Percentiles rank a stretch among this genome's conserved stretches.
These are phyloP conservation scores for Fagus sylvatica DNA, from an alignment of 306 rosid species.

Conservation along the genomic window DNA sequence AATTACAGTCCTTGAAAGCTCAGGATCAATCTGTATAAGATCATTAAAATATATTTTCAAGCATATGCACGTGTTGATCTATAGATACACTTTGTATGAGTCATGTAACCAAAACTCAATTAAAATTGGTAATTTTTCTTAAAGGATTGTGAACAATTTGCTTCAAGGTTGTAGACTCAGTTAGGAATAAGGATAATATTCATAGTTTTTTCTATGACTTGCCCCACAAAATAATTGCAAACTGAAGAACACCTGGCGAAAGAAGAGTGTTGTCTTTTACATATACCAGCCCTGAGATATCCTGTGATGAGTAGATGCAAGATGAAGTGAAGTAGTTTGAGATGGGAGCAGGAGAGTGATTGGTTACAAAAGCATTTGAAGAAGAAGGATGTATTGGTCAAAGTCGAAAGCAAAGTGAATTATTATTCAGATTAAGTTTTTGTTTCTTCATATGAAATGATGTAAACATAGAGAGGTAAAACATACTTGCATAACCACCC, in stretches of 20 bases:
- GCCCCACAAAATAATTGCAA: not conserved
- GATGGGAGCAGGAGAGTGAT: not conserved
- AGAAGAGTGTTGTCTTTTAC: not conserved
- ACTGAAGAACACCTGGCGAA: not conserved
- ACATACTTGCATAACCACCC: constrained; percentile 89
- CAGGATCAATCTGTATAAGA: constrained; percentile 76
- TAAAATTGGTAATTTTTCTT: not conserved
- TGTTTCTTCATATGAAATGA: too few species aligned
- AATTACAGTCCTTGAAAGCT: constrained; percentile 81
- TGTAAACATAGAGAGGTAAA: not conserved
- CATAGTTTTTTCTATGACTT: not conserved
- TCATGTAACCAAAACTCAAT: not conserved
- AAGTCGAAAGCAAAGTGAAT: not conserved
- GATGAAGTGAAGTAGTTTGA: not conserved
- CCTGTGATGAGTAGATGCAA: not conserved
- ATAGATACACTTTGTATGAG: not conserved
- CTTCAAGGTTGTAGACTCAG: not conserved
- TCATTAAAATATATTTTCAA: constrained; percentile 1
- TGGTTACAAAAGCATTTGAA: not conserved
- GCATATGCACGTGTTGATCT: not conserved
- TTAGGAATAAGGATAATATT: not conserved
- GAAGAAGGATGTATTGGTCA: not conserved
- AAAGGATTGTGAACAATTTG: not conserved
- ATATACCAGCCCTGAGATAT: not conserved
- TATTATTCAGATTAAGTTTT: too few species aligned